Evolutionary conservation across 768 basidiomycete species (phyloP).

Genomic region (Coprinellus aureogranulatus): DNA sequence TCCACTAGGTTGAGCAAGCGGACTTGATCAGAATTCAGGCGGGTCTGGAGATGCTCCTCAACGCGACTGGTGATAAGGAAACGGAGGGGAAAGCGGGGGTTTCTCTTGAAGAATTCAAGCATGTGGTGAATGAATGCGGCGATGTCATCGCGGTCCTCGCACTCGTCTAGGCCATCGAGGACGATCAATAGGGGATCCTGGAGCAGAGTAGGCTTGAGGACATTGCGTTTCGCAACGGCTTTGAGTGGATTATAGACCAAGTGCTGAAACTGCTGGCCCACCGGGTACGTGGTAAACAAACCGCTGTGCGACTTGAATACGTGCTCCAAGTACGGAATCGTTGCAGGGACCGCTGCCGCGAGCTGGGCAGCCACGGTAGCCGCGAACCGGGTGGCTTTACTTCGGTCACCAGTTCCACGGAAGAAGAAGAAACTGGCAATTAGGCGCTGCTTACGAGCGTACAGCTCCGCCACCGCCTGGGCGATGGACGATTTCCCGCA

Average conservation of each 20-base stretch:
- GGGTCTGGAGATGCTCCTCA: neutral
- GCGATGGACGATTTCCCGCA: constrained; percentile 1
- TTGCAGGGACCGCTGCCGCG: neutral
- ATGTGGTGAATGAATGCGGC: neutral
- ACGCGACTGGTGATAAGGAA: neutral
- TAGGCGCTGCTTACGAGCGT: neutral
- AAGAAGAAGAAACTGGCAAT: constrained; percentile 7
- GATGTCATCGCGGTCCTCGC: neutral
- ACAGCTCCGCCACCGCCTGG: constrained; percentile 1
- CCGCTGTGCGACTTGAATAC: neutral
- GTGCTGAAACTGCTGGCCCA: neutral
- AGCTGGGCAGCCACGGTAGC: constrained; percentile 4
- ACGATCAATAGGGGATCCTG: neutral
- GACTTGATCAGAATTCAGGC: neutral
- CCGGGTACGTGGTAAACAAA: neutral
- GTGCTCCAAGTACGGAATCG: neutral
- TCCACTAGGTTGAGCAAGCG: neutral
- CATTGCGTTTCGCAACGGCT: neutral
- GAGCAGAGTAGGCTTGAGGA: too few relatives aligned
- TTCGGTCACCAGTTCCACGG: constrained; percentile 1
- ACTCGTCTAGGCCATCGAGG: neutral
- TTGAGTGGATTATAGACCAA: neutral
- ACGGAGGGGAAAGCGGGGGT: neutral
- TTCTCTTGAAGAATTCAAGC: neutral
- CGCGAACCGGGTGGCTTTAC: neutral